Evolutionary conservation across 495 filamentous ascomycete genomes (phyloP).

Genomic region (Hapsidospora chrysogenum): DNA sequence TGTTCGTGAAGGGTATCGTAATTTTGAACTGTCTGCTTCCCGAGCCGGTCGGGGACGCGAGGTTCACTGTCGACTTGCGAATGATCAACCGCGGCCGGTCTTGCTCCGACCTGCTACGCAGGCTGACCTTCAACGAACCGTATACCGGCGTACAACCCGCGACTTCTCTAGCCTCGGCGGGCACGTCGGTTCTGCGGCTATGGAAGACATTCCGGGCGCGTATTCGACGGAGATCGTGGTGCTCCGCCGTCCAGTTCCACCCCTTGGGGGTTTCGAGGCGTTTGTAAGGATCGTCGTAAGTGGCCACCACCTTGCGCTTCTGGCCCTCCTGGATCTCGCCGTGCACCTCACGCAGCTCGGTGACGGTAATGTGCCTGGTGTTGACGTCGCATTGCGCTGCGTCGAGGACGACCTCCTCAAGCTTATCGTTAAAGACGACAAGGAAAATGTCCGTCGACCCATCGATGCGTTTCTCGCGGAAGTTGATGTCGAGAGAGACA

Average conservation of each 20-base stretch:
- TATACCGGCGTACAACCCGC: conserved; percentile 24
- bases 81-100: conserved; percentile 14
- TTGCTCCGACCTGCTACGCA: conserved; percentile 17
- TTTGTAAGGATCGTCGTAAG: conserved; percentile 61
- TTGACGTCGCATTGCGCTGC: conserved; percentile 73
- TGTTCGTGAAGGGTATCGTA: conserved; percentile 59
- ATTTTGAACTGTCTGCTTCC: conserved; percentile 17
- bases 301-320: conserved; percentile 28
- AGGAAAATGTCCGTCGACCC: conserved; percentile 72
- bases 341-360: conserved; percentile 34
- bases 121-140: conserved; percentile 20
- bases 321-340: background rate
- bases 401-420: conserved; percentile 59
- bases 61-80: conserved; percentile 8
- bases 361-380: conserved; percentile 42
- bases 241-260: conserved; percentile 42
- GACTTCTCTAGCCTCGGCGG: conserved; percentile 18
- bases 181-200: conserved; percentile 25
- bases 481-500: conserved; percentile 78
- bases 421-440: conserved; percentile 45
- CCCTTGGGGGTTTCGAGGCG: conserved; percentile 41
- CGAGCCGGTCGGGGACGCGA: conserved; percentile 11
- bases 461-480: conserved; percentile 52
- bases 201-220: conserved; percentile 48
- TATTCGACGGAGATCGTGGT: conserved; percentile 54